phyloP scores from a whole-genome alignment of 2,329 filamentous ascomycete species.

The Karstenula rhodostoma region DNA sequence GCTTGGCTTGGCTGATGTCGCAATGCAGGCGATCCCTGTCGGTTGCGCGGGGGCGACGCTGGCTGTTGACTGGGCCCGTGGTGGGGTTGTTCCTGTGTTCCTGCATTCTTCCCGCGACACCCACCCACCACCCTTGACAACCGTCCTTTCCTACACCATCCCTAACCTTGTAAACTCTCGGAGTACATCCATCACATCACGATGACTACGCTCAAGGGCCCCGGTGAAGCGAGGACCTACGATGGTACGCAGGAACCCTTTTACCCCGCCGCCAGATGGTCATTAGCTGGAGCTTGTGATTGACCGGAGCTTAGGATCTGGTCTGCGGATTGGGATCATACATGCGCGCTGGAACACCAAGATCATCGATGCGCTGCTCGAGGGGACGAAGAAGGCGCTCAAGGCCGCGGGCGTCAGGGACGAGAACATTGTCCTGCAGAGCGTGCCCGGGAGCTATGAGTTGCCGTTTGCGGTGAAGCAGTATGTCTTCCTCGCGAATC shows the following conservation, averaged over 20 bases:
- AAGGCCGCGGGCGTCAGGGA: conserved; percentile 81
- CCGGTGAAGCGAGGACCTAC: conserved; percentile 64
- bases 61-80: conserved; percentile 10
- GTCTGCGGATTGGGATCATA: conserved; percentile 89
- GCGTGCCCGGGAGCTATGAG: conserved; percentile 94
- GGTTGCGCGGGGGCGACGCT: conserved; percentile 11
- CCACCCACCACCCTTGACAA: conserved; percentile 12
- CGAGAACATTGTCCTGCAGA: conserved; percentile 87
- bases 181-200: conserved; percentile 11
- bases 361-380: conserved; percentile 86
- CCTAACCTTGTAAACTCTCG: background rate
- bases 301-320: conserved; percentile 50
- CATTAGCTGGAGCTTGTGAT: background rate
- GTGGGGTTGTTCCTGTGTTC: conserved; percentile 24
- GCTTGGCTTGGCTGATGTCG: conserved; percentile 25
- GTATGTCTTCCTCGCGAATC: conserved; percentile 56
- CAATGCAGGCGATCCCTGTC: conserved; percentile 23
- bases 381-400: conserved; percentile 81
- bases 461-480: conserved; percentile 88
- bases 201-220: conserved; percentile 69
- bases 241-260: conserved; percentile 59
- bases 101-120: conserved; percentile 34
- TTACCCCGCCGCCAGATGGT: background rate
- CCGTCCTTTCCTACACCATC: conserved; percentile 6
- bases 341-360: conserved; percentile 94